Percentiles rank a stretch among this genome's conserved stretches.
Conservation (phyloP, 1,284 basidiomycete species). For the Sanghuangporus sanghuang region DNA sequence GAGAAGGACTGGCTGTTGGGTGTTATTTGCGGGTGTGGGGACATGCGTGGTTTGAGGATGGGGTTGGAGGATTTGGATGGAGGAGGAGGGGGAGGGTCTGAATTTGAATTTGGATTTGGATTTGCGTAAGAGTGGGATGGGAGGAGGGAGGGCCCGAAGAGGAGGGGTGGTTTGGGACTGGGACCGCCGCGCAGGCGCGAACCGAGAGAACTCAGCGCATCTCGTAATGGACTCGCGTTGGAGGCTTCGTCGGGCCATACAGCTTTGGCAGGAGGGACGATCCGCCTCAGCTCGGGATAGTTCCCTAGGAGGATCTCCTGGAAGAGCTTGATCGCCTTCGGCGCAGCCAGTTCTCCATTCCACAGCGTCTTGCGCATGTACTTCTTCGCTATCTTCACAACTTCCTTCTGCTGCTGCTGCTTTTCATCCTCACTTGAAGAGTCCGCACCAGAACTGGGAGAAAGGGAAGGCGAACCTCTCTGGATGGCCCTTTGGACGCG, state of each 20-base stretch:
- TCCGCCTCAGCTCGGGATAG: constrained; percentile 32
- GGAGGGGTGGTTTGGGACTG: neutral
- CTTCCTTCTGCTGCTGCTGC: neutral
- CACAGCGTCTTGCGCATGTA: constrained; percentile 34
- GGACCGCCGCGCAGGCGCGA: neutral
- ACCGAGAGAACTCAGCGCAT: constrained; percentile 6
- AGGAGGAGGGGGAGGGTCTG: neutral
- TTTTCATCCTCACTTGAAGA: neutral
- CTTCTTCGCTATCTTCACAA: neutral
- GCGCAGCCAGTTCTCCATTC: constrained; percentile 40
- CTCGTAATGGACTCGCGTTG: neutral
- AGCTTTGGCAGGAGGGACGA: constrained; percentile 27
- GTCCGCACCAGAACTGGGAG: neutral
- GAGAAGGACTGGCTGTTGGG: constrained; percentile 50
- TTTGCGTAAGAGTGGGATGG: neutral
- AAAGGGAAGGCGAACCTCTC: neutral
- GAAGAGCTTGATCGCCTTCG: constrained; percentile 44
- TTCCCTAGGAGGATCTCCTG: constrained; percentile 46
- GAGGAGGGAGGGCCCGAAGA: neutral
- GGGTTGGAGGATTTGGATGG: neutral
- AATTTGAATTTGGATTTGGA: neutral
- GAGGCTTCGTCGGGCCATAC: constrained; percentile 26
- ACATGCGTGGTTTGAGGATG: neutral
- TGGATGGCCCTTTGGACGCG: neutral
- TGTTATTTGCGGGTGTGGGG: constrained; percentile 35